These are phyloP conservation scores for Gracilaria gracilis DNA, from an alignment of 23 red algal genomes.

Conservation along the genomic window DNA sequence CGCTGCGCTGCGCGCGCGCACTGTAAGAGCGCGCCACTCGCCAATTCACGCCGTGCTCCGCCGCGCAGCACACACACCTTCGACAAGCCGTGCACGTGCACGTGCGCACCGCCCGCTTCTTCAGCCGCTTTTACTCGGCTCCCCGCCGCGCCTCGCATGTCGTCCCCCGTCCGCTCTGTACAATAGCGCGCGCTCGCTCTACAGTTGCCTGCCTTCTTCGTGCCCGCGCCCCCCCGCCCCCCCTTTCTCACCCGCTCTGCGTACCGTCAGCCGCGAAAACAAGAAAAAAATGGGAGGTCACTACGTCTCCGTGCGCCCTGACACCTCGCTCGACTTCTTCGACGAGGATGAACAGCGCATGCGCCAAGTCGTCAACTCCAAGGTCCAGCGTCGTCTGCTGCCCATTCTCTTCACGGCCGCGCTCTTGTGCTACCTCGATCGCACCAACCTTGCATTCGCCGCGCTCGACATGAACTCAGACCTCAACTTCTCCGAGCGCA, in stretches of 20 bases:
- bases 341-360: slow-evolving; percentile 42
- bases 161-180: no score
- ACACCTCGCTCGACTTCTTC: slow-evolving; percentile 17
- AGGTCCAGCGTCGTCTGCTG: slow-evolving; percentile 61
- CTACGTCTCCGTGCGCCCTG: slow-evolving; percentile 8
- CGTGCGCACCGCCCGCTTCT: not conserved
- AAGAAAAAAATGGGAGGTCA: slow-evolving; percentile 26
- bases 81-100: no score
- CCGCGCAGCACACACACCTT: no score
- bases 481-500: slow-evolving; percentile 60
- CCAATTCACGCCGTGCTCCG: not conserved
- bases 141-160: no score
- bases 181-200: no score
- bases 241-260: no score
- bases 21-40: not conserved
- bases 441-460: slow-evolving; percentile 72
- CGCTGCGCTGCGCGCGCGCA: not conserved
- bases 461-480: slow-evolving; percentile 77
- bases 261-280: not conserved
- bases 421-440: slow-evolving; percentile 73
- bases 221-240: no score
- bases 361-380: slow-evolving; percentile 57
- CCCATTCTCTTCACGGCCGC: slow-evolving; percentile 72
- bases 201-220: no score
- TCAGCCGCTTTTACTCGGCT: not conserved